phyloP scores from a whole-genome alignment of 2,329 filamentous ascomycete species.

The Verticillium zaregamsianum region DNA sequence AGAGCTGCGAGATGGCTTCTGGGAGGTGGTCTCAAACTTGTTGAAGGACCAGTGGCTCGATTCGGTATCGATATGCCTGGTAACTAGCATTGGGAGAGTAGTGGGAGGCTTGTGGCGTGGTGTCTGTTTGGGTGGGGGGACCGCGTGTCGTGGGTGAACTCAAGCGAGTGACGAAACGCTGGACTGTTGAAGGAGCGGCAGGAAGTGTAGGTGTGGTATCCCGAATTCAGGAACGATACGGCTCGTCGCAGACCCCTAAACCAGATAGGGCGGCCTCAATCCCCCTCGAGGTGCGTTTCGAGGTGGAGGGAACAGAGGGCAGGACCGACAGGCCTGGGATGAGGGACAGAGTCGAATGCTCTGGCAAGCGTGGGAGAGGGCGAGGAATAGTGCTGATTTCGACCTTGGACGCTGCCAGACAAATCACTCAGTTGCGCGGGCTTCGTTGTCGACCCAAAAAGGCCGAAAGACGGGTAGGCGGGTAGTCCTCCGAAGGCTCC shows the following conservation, averaged over 20 bases:
- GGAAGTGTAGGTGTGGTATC: background rate
- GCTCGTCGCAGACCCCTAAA: background rate
- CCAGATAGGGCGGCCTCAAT: background rate
- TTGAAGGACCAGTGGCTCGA: conserved; percentile 50
- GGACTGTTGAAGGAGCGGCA: background rate
- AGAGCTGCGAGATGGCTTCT: conserved; percentile 35
- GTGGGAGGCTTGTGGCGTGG: conserved; percentile 5
- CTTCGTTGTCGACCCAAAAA: conserved; percentile 7
- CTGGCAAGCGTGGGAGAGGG: conserved; percentile 14
- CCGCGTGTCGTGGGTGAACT: background rate
- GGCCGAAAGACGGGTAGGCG: conserved; percentile 2
- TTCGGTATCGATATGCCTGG: conserved; percentile 49
- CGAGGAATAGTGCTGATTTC: conserved; percentile 3
- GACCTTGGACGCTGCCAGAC: conserved; percentile 9
- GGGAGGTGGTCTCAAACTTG: conserved; percentile 45
- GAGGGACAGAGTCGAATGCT: background rate
- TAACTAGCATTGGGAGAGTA: conserved; percentile 50
- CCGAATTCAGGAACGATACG: background rate
- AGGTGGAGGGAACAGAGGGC: background rate
- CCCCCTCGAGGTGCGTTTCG: background rate
- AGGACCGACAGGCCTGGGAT: background rate
- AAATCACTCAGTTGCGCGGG: conserved; percentile 5
- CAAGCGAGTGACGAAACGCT: background rate
- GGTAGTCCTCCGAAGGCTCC: conserved; percentile 4
- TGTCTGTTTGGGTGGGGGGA: conserved; percentile 8